Conservation (phyloP, 306 rosid species). For the Acmispon strigosus region DNA sequence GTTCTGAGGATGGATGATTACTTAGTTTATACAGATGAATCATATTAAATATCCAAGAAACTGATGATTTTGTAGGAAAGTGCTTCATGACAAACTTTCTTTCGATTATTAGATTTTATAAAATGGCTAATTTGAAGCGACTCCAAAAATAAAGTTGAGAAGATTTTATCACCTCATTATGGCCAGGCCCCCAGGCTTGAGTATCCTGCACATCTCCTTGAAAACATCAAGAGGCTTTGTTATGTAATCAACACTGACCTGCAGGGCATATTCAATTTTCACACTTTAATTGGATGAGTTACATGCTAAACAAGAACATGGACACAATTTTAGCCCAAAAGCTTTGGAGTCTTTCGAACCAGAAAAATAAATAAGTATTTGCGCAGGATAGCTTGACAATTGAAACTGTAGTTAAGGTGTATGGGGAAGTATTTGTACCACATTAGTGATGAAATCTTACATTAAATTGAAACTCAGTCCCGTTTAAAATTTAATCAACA, state of each 20-base stretch:
- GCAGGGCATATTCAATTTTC: slow-evolving; percentile 19
- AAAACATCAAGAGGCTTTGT: slow-evolving; percentile 70
- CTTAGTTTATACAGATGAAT: not conserved
- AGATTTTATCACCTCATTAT: slow-evolving; percentile 51
- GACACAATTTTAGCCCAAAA: not conserved
- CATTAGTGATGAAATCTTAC: not conserved
- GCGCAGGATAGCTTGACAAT: no score
- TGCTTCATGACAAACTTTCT: not conserved
- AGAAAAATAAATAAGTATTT: no score
- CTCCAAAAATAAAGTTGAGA: not conserved
- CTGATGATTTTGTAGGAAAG: not conserved
- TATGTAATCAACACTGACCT: slow-evolving; percentile 84
- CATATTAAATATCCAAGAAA: not conserved
- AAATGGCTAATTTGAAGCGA: not conserved
- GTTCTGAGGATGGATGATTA: not conserved
- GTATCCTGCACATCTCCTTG: slow-evolving; percentile 61
- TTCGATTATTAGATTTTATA: not conserved
- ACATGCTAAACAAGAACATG: not conserved
- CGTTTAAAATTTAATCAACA: not conserved
- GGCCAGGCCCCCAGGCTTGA: slow-evolving; percentile 80
- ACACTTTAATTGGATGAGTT: not conserved
- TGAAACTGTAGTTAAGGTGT: no score
- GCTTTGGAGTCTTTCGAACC: not conserved
- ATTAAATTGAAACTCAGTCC: not conserved
- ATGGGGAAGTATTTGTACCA: no score